Base-by-base conservation (phyloP, 2,329 filamentous ascomycete species). In the Elsinoe arachidis region DNA sequence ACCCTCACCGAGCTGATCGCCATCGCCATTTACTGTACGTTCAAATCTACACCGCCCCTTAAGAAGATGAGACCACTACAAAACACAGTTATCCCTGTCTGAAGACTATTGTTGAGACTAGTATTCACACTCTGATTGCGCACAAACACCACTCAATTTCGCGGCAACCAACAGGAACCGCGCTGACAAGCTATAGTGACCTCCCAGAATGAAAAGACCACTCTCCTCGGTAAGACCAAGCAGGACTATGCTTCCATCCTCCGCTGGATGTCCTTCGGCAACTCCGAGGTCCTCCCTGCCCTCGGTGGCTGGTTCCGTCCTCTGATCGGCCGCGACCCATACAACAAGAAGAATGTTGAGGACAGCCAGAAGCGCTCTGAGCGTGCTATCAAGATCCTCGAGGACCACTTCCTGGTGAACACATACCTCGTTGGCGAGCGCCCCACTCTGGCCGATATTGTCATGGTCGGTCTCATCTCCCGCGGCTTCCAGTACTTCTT, bases 181-280 rank as follows among this genome's bases (percentile, higher is more conserved):
- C 9, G 15, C 34, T 49, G 38, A 56, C 53, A n/a, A 2, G 9
- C 26, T 19, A 49, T 71, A 97, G 93, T 99, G 74, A 90, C 93
- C 70, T 97, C 93, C 68, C 93, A 99, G 80, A 99, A 99, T 76
- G 93, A 97, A 86, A 97, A 97, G 87, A 99, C 93, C 69, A 95
- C 90, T 67, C 90, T 99, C 65, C 85, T 99, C 69, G 93, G 93
- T 73, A 97, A 97, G 87, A 99, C 91, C 79, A 99, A 99, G 87
- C 92, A 99, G 82, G 93, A 99, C 85, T 90, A 97, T 77, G 93
- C 93, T 68, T 91, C 91, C 67, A 99, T 99, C 76, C 82, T 99
- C 73, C 89, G 88, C 78, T 99, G 93, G 93, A 85, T 96, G 86
- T 97, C 92, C 65, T 97, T 86, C 78, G 88, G 87, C 83, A 99